Conservation (phyloP, 306 rosid genomes). For the Corylus heterophylla region DNA sequence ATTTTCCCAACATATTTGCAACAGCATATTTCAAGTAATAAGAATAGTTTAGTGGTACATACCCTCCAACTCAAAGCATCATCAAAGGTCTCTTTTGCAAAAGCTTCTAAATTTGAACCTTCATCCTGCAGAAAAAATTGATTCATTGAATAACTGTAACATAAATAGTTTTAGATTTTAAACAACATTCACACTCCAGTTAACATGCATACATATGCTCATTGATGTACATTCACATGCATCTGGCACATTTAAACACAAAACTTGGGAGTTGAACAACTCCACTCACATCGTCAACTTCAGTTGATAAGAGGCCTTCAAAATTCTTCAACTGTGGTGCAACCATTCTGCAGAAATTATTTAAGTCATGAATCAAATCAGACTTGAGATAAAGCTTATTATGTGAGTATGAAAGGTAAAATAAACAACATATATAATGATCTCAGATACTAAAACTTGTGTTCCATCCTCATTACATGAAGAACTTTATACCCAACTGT, state of each 20-base stretch:
- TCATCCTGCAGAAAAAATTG: constrained; percentile 36
- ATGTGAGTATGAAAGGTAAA: no score
- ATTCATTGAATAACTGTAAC: no score
- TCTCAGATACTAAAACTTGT: no score
- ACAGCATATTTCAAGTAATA: background rate
- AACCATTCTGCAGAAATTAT: constrained; percentile 46
- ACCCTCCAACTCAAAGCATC: constrained; percentile 69
- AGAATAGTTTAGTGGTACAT: background rate
- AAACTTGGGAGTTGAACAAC: background rate
- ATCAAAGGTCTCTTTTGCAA: constrained; percentile 31
- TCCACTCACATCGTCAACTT: constrained; percentile 45
- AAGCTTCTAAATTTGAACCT: constrained; percentile 48
- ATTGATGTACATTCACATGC: background rate
- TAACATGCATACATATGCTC: no score
- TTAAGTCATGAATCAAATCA: background rate
- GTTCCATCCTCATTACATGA: no score
- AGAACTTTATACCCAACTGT: background rate
- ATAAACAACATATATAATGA: no score
- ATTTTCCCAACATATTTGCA: background rate
- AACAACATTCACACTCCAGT: no score
- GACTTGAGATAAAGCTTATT: background rate
- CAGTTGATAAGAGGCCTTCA: constrained; percentile 51
- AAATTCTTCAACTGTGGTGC: constrained; percentile 51
- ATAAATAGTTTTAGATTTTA: no score
- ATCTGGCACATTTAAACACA: background rate